Percentiles rank a stretch among this genome's conserved stretches.
These are phyloP conservation scores for Pseudocohnilembus persalinus DNA, from an alignment of 169 alveolate genomes.

Conservation along the genomic window DNA sequence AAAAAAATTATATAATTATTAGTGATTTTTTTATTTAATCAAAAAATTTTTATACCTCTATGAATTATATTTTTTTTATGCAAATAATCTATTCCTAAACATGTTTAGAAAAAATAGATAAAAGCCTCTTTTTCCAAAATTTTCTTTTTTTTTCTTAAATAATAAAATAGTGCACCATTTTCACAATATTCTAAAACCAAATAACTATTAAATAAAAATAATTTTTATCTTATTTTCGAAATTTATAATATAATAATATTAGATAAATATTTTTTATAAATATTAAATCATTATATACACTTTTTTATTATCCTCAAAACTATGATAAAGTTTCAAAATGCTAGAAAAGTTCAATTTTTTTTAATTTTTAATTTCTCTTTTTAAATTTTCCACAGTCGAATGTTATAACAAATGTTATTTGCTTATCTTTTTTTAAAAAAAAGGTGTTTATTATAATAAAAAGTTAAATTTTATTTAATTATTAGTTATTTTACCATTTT, in stretches of 20 bases:
- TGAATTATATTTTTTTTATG: conserved; percentile 73
- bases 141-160: conserved; percentile 51
- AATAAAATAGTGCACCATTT: conserved; percentile 62
- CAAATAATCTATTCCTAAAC: conserved; percentile 60
- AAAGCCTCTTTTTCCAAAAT: conserved; percentile 67
- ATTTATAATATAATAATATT: too few species aligned
- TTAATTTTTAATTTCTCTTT: conserved; percentile 83
- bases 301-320: conserved; percentile 70
- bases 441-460: neutral
- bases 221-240: too few species aligned
- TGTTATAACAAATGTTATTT: conserved; percentile 32
- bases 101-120: conserved; percentile 56
- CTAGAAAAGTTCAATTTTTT: conserved; percentile 72
- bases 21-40: neutral
- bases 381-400: conserved; percentile 54
- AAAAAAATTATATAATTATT: neutral
- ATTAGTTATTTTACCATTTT: neutral
- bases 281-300: too few species aligned
- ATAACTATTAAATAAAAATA: conserved; percentile 7
- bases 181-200: conserved; percentile 71
- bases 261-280: too few species aligned
- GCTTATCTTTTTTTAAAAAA: conserved; percentile 20
- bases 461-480: neutral
- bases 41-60: conserved; percentile 54
- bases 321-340: conserved; percentile 67